Evolutionary conservation across 306 rosid genomes (phyloP).

Genomic region (Rubus idaeus): DNA sequence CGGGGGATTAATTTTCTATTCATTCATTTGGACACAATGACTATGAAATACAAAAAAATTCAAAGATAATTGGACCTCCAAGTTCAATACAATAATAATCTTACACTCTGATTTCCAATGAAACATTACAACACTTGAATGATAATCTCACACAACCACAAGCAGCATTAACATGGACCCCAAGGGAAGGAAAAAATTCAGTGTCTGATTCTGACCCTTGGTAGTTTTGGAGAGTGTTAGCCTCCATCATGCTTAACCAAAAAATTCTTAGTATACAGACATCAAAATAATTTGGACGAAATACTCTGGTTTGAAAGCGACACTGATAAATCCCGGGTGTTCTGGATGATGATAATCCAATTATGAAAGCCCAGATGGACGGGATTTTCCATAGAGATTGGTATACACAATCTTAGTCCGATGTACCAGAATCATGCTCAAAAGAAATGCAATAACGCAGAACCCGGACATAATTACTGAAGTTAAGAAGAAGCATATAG

Average conservation of each 20-base stretch:
- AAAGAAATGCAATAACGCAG: conserved; percentile 55
- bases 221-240: not conserved
- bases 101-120: not conserved
- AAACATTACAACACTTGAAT: conserved; percentile 5
- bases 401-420: conserved; percentile 75
- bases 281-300: conserved; percentile 7
- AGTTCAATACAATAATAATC: conserved; percentile 20
- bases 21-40: conserved; percentile 21
- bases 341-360: not conserved
- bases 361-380: conserved; percentile 24
- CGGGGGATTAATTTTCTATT: not conserved
- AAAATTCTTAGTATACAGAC: conserved; percentile 4
- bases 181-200: not conserved
- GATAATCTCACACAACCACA: conserved; percentile 6
- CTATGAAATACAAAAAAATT: conserved; percentile 11
- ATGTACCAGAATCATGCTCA: conserved; percentile 70
- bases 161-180: not conserved
- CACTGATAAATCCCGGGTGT: conserved; percentile 6
- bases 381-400: conserved; percentile 71
- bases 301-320: not conserved
- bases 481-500: conserved; percentile 76
- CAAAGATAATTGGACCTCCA: conserved; percentile 6
- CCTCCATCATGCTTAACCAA: conserved; percentile 4
- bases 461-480: conserved; percentile 65
- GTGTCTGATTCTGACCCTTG: conserved; percentile 17